Evolutionary conservation across 2,329 filamentous ascomycete species (phyloP).

Genomic region (Monilinia aucupariae): DNA sequence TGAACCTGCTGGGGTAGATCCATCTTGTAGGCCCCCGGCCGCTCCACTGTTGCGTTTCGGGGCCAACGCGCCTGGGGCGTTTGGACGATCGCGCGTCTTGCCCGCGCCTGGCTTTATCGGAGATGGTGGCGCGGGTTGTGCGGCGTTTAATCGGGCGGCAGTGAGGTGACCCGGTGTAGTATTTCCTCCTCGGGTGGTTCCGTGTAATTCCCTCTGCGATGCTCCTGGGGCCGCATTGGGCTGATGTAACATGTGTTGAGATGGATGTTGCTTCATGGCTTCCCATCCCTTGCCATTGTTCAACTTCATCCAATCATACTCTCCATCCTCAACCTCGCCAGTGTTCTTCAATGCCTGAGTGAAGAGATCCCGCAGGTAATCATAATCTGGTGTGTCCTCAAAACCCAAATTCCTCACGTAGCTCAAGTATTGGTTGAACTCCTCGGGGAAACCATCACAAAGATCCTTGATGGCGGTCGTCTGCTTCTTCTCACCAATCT

Average conservation of each 20-base stretch:
- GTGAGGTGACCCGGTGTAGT: slow-evolving; percentile 49
- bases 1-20: slow-evolving; percentile 79
- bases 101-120: slow-evolving; percentile 72
- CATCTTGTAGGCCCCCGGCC: slow-evolving; percentile 66
- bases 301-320: slow-evolving; percentile 99
- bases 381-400: slow-evolving; percentile 97
- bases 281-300: slow-evolving; percentile 90
- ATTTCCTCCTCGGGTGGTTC: slow-evolving; percentile 51
- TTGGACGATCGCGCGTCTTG: slow-evolving; percentile 70
- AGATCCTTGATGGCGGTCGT: slow-evolving; percentile 95
- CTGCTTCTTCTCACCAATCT: slow-evolving; percentile 99
- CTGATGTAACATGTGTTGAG: slow-evolving; percentile 69
- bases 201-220: slow-evolving; percentile 79
- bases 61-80: slow-evolving; percentile 61
- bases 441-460: slow-evolving; percentile 91
- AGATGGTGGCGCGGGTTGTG: slow-evolving; percentile 82
- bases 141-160: slow-evolving; percentile 86
- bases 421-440: slow-evolving; percentile 95
- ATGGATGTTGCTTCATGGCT: slow-evolving; percentile 53
- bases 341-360: slow-evolving; percentile 92
- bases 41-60: slow-evolving; percentile 70
- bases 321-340: slow-evolving; percentile 91
- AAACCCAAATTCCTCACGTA: slow-evolving; percentile 98
- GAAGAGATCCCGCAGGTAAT: slow-evolving; percentile 93
- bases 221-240: slow-evolving; percentile 55